phyloP scores from a whole-genome alignment of 1,284 basidiomycete species.

The Rhizopogon hawkerae region DNA sequence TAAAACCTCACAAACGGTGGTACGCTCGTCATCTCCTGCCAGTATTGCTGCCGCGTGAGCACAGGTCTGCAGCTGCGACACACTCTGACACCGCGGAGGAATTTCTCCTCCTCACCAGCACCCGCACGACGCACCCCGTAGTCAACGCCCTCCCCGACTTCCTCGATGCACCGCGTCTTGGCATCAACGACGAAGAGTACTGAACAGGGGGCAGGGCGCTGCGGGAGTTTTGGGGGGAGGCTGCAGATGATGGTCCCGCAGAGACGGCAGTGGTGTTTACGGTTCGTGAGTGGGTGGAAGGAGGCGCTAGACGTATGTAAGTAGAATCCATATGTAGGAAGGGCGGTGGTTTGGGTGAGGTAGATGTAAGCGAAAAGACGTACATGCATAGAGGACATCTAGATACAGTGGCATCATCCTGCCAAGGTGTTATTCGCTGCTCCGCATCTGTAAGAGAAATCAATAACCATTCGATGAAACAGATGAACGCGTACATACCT shows the following conservation, averaged over 20 bases:
- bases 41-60: constrained; percentile 73
- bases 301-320: constrained; percentile 42
- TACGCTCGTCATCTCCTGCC: constrained; percentile 53
- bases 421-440: constrained; percentile 93
- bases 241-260: constrained; percentile 93
- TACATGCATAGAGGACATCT: constrained; percentile 84
- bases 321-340: background rate
- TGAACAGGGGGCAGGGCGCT: constrained; percentile 64
- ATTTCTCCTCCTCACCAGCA: constrained; percentile 58
- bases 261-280: constrained; percentile 94
- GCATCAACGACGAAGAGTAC: constrained; percentile 74
- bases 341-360: background rate
- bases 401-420: constrained; percentile 69
- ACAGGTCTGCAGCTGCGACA: constrained; percentile 76
- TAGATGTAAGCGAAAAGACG: constrained; percentile 25
- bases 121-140: constrained; percentile 57
- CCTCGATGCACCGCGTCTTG: constrained; percentile 67
- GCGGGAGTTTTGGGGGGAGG: constrained; percentile 70
- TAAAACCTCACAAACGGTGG: constrained; percentile 67
- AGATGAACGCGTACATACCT: constrained; percentile 32
- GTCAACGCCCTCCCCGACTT: constrained; percentile 82
- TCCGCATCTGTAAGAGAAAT: constrained; percentile 54
- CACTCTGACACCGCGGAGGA: constrained; percentile 75
- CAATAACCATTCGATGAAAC: constrained; percentile 8
- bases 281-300: constrained; percentile 84